phyloP scores from a whole-genome alignment of 257 asterid species.

The Leptodermis oblonga region DNA sequence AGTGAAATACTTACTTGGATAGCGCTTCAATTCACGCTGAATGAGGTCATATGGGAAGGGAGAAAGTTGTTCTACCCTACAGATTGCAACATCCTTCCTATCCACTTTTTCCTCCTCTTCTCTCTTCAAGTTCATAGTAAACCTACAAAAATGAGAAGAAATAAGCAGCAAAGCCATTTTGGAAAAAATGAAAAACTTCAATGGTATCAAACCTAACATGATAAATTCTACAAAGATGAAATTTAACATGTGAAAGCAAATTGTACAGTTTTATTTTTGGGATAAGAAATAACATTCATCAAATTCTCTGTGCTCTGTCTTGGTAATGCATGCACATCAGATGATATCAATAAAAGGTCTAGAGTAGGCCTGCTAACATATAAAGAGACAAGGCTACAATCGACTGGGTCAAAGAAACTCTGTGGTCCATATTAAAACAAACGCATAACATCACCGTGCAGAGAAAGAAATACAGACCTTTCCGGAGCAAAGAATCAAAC shows the following conservation, averaged over 20 bases:
- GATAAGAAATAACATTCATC: background rate
- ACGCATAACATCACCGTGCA: too few species aligned
- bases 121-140: slow-evolving; percentile 89
- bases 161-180: slow-evolving; percentile 2
- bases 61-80: slow-evolving; percentile 90
- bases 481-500: too few species aligned
- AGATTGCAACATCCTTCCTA: slow-evolving; percentile 79
- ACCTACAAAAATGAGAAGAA: slow-evolving; percentile 41
- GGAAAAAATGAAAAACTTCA: background rate
- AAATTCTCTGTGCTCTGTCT: background rate
- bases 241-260: background rate
- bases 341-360: background rate
- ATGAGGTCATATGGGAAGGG: too few species aligned
- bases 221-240: slow-evolving; percentile 10
- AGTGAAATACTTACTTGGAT: too few species aligned
- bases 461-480: too few species aligned
- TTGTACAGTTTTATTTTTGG: too few species aligned
- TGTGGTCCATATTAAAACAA: background rate
- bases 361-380: background rate
- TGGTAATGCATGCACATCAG: background rate
- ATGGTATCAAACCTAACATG: background rate
- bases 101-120: slow-evolving; percentile 58
- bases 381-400: background rate
- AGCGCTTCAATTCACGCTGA: slow-evolving; percentile 87
- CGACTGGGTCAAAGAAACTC: background rate